Base-by-base conservation (phyloP, 2,329 filamentous ascomycete genomes). In the Penicillium sp. region DNA sequence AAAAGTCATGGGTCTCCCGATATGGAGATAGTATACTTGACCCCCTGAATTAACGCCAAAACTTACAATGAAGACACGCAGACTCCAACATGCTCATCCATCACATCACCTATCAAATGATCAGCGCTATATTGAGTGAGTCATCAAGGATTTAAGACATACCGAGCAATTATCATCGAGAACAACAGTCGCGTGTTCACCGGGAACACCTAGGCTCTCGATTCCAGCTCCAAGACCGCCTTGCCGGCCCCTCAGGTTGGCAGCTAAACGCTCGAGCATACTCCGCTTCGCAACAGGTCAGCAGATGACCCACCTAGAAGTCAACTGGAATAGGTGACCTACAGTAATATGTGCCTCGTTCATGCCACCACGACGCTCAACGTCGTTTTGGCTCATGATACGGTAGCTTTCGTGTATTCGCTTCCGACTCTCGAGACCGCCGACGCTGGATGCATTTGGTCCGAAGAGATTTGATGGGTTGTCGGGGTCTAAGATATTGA, bases 381-480 rank as follows among this genome's bases (percentile, higher is more conserved):
- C 78, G 61, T 87, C 83, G 63, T 88, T 88, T 62, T 83, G 77
- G 57, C 78, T 81, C 51, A 79, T 83, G 62, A 88, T 88, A 54
- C 80, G 77, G 53, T 87, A 84, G 48, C 78, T 79, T 48, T 84
- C 75, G 35, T 85, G 78, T 73, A 87, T 80, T 9, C 83, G 76
- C 61, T 81, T 83, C 36, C 82, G 74, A 60, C 82, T 85, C 26
- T 73, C 67, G 11, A 87, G 76, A 2, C 83, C 82, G 16, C 68
- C 66, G n/a, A 67, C 60, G 14, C 61, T 66, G 34, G 57, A 59
- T 14, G 50, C 65, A 48, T 56, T 67, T 34, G 55, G 58, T 26
- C 66, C 68, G 44, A 69, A 60, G 30, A 66, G 63, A 59, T 76
- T 77, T 39, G 69, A 66, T 13, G 70, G 63, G 19, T 73, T 74